Evolutionary conservation across 768 basidiomycete species (phyloP), one percentile per base, ranked within the genome.

Genomic region (Suillus subalutaceus): DNA sequence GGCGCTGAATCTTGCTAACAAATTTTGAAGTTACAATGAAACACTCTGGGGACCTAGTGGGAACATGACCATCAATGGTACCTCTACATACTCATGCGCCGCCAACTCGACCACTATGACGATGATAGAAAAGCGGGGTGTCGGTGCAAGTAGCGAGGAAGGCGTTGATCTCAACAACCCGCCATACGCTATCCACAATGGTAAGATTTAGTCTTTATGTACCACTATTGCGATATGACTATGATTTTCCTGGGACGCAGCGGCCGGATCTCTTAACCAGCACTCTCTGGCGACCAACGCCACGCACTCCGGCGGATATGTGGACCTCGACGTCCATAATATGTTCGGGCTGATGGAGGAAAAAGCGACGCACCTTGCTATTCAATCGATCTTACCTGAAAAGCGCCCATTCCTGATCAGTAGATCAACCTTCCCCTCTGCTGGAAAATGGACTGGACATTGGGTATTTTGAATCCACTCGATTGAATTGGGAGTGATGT

Each of bases 281-380:
- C 82, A 85, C 66, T 84, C 90, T 1, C 70, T 92, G n/a, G 88
- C 89, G 4, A 89, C 89, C 1, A 92, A 92, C 68, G 90, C 90
- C 0, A 89, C 90, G 1, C 88, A 92, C 73, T 79, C 80, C 6
- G 82, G 82, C 57, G 91, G 91, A 1, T 80, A 82, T 65, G 81
- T 79, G 16, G 90, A 92, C 69, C 79, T 90, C 43, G 89, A 92
- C 69, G 82, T 84, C 15, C 90, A 92, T 74, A 92, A 89, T 73
- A 67, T 91, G 65, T 91, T 85, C 81, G 90, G 90, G 16, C 73
- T 87, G 72, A 89, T 91, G 87, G 88, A 90, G 72, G 89, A 87
- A 69, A 84, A 84, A 67, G 79, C 90, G 2, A 90, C 90, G 5
- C 81, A 90, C 76, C 74, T 84, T 30, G 89, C 89, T 6, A 66